phyloP scores from a whole-genome alignment of 225 moss, liverwort and hornwort genomes.

The Physcomitrellopsis africana region DNA sequence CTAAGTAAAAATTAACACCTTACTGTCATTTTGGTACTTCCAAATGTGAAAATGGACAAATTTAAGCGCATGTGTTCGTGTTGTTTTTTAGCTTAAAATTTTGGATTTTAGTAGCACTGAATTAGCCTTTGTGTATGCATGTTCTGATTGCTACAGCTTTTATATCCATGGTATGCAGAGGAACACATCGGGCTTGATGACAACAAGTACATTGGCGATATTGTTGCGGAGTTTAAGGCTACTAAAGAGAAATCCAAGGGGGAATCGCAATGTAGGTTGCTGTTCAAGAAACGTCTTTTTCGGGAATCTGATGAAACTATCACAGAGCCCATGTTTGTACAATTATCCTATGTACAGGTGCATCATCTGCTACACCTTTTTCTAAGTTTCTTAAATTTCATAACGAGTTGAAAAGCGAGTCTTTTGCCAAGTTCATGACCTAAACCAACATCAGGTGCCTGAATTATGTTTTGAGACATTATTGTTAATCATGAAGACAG shows the following conservation, averaged over 20 bases:
- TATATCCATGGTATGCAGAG: slow-evolving; percentile 52
- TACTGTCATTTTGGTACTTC: too few relatives aligned
- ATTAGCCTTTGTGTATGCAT: slow-evolving; percentile 5
- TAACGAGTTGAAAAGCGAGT: background rate
- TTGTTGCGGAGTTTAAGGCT: slow-evolving; percentile 83
- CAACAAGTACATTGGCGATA: slow-evolving; percentile 90
- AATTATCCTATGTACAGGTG: slow-evolving; percentile 93
- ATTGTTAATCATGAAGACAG: too few relatives aligned
- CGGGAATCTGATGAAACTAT: slow-evolving; percentile 90
- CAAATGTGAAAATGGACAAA: too few relatives aligned
- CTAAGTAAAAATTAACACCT: too few relatives aligned
- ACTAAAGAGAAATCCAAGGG: slow-evolving; percentile 77
- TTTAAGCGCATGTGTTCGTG: too few relatives aligned
- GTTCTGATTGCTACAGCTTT: slow-evolving; percentile 24
- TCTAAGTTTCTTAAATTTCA: background rate
- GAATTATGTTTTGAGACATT: too few relatives aligned
- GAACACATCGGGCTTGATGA: slow-evolving; percentile 91
- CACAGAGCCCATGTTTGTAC: slow-evolving; percentile 94
- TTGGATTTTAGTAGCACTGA: background rate
- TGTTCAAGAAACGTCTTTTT: slow-evolving; percentile 90
- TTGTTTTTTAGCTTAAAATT: background rate
- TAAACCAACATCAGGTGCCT: too few relatives aligned
- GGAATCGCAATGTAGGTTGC: slow-evolving; percentile 78
- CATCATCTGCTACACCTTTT: slow-evolving; percentile 15
- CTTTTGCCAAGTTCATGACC: too few relatives aligned